phyloP scores from a whole-genome alignment of 2,329 filamentous ascomycete species.

The Alternaria sp. region DNA sequence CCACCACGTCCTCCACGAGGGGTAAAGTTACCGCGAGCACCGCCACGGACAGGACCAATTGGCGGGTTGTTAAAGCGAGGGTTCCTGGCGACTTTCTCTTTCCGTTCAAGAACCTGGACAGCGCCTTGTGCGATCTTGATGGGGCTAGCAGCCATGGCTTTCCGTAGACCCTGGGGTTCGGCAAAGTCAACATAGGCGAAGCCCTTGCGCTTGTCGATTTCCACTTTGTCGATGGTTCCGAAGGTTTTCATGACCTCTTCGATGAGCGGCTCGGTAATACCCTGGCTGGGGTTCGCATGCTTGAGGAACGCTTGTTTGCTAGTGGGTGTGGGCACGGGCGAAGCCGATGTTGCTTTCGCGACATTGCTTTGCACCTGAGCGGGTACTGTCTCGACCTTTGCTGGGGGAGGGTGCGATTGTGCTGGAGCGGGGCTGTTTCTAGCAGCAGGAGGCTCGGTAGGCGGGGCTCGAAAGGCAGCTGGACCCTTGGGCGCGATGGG shows the following conservation, averaged over 20 bases:
- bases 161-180: constrained; percentile 73
- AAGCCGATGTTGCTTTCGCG: constrained; percentile 24
- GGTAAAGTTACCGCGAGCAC: constrained; percentile 45
- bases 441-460: constrained; percentile 42
- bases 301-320: constrained; percentile 65
- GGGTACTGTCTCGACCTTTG: constrained; percentile 27
- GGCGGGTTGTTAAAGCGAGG: constrained; percentile 43
- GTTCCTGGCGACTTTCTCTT: constrained; percentile 60
- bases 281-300: constrained; percentile 80
- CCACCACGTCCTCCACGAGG: constrained; percentile 49
- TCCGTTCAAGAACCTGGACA: constrained; percentile 86
- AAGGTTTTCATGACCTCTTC: constrained; percentile 77
- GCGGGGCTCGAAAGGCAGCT: constrained; percentile 39
- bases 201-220: constrained; percentile 93
- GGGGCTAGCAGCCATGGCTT: constrained; percentile 82
- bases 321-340: constrained; percentile 42
- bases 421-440: constrained; percentile 28
- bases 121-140: constrained; percentile 83
- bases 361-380: constrained; percentile 13
- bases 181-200: constrained; percentile 93
- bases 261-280: constrained; percentile 83
- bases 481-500: constrained; percentile 43
- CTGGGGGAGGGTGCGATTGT: constrained; percentile 28
- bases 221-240: constrained; percentile 78
- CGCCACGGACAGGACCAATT: constrained; percentile 40